Conservation (phyloP, 176 grass and related monocot species). For the Tillandsia fasciculata region DNA sequence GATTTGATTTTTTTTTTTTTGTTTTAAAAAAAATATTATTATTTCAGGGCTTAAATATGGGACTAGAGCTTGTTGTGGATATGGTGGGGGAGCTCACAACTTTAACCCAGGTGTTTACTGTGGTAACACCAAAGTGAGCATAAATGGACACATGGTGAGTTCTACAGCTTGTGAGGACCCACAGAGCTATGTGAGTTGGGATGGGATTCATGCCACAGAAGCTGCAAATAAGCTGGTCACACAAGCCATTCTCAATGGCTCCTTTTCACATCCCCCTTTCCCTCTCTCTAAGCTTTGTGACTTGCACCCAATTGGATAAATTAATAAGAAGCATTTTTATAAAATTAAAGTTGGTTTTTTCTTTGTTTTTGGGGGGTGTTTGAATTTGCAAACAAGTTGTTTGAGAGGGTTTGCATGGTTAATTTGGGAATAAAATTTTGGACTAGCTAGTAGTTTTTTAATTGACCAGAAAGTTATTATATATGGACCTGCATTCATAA, state of each 20-base stretch:
- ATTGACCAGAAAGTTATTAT: too few species aligned
- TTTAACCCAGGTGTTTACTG: constrained; percentile 38
- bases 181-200: constrained; percentile 60
- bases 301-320: constrained; percentile 20
- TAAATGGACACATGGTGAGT: constrained; percentile 17
- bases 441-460: too few species aligned
- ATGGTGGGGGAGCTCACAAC: constrained; percentile 42
- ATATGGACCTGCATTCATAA: too few species aligned
- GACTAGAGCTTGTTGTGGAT: constrained; percentile 53
- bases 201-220: constrained; percentile 74
- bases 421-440: too few species aligned
- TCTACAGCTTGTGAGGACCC: constrained; percentile 44
- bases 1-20: not conserved
- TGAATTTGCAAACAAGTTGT: too few species aligned
- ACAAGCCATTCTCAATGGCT: constrained; percentile 30
- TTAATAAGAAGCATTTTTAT: too few species aligned
- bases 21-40: not conserved
- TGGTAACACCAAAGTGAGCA: constrained; percentile 42
- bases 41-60: constrained; percentile 45
- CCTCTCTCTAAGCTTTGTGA: constrained; percentile 32
- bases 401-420: too few species aligned
- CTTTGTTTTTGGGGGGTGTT: too few species aligned
- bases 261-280: constrained; percentile 30
- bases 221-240: constrained; percentile 44
- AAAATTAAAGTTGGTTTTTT: too few species aligned